phyloP scores from a whole-genome alignment of 163 green algal genomes.

The Chlorella variabilis region DNA sequence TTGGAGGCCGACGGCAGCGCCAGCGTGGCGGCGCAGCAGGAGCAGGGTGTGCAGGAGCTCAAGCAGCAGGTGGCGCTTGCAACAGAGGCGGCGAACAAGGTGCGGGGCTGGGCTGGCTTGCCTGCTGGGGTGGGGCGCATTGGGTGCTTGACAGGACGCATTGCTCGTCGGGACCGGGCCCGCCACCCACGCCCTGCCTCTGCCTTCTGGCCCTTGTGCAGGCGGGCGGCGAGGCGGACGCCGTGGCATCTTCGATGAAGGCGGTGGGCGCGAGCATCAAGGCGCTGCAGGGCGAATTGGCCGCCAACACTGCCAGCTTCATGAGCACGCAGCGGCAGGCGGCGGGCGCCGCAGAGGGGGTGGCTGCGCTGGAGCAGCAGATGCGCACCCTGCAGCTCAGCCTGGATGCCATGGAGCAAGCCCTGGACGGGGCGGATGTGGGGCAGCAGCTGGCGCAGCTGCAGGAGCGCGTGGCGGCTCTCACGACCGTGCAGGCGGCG shows the following conservation, averaged over 20 bases:
- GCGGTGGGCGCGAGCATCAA: background rate
- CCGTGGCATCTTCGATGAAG: conserved; percentile 1
- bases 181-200: too few species aligned
- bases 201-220: too few species aligned
- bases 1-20: conserved; percentile 1
- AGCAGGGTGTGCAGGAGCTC: background rate
- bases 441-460: conserved; percentile 8
- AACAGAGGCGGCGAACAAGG: background rate
- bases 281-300: background rate
- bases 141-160: too few species aligned
- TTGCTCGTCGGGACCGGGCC: too few species aligned
- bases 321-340: background rate
- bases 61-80: background rate
- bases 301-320: background rate
- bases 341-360: background rate
- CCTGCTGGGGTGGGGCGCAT: too few species aligned
- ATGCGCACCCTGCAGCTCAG: conserved; percentile 28
- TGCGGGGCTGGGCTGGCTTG: background rate
- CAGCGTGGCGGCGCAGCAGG: background rate
- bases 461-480: background rate
- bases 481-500: background rate
- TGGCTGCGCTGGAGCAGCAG: conserved; percentile 27
- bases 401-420: conserved; percentile 21
- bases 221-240: background rate
- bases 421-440: background rate